phyloP scores from a whole-genome alignment of 805 yeast genomes.

The Yarrowia phangngaensis region DNA sequence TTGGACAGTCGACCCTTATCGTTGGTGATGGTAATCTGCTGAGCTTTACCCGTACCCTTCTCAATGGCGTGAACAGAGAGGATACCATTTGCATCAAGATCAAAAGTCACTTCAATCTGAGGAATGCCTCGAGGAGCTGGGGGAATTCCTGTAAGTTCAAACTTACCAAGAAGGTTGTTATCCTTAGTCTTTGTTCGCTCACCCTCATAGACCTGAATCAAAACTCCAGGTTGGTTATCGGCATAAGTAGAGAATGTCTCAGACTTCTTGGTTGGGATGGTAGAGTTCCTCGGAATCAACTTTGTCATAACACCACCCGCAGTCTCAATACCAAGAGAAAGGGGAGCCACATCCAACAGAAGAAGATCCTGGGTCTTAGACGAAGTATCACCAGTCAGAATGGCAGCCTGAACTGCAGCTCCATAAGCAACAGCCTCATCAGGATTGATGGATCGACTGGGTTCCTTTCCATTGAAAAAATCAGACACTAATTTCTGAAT shows the following conservation, averaged over 20 bases:
- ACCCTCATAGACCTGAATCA: too few relatives aligned
- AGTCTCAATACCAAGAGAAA: conserved; percentile 47
- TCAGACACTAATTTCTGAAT: conserved; percentile 90
- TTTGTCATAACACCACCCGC: conserved; percentile 98
- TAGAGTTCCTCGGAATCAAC: conserved; percentile 93
- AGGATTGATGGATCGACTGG: conserved; percentile 91
- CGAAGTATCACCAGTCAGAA: conserved; percentile 88
- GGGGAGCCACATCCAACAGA: conserved; percentile 93
- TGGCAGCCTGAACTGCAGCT: conserved; percentile 97
- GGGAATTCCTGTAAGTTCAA: conserved; percentile 46
- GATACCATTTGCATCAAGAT: conserved; percentile 93
- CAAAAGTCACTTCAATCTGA: conserved; percentile 95
- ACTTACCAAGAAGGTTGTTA: conserved; percentile 91
- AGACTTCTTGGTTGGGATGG: conserved; percentile 95
- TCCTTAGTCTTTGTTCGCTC: conserved; percentile 88
- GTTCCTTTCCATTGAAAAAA: conserved; percentile 94
- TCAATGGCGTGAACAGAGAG: conserved; percentile 89
- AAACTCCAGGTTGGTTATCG: too few relatives aligned
- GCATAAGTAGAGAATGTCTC: too few relatives aligned
- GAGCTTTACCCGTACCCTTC: conserved; percentile 95
- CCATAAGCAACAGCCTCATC: conserved; percentile 99
- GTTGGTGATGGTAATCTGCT: conserved; percentile 90
- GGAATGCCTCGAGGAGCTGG: conserved; percentile 99
- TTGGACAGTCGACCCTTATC: conserved; percentile 95
- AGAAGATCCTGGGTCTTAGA: conserved; percentile 90